Conservation (phyloP, 805 yeast species). For the Schwanniomyces yamadae region DNA sequence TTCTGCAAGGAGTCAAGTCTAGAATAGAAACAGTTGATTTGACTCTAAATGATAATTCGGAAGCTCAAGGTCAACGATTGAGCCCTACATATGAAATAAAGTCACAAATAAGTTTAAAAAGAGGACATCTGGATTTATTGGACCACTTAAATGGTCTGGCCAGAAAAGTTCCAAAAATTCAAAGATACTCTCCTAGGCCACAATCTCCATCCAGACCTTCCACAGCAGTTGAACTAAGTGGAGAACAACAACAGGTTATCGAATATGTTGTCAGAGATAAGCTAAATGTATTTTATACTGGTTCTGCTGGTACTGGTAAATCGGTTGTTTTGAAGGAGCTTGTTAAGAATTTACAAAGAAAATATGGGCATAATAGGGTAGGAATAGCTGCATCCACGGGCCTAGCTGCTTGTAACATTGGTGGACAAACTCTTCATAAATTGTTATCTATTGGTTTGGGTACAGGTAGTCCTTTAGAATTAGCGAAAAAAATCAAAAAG, state of each 20-base stretch:
- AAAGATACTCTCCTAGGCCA: conserved; percentile 4
- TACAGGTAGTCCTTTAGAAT: conserved; percentile 42
- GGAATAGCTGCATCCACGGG: conserved; percentile 97
- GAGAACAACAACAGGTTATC: conserved; percentile 49
- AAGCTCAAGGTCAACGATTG: conserved; percentile 4
- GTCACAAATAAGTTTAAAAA: conserved; percentile 12
- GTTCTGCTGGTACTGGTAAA: conserved; percentile 88
- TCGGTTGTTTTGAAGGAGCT: conserved; percentile 66
- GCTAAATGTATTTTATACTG: conserved; percentile 68
- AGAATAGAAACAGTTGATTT: conserved; percentile 9
- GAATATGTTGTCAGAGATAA: conserved; percentile 50
- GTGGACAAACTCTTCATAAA: conserved; percentile 84
- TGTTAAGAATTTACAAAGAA: conserved; percentile 49
- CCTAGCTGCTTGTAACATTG: conserved; percentile 90
- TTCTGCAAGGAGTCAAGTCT: no score
- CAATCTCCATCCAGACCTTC: conserved; percentile 6
- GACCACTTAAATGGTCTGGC: conserved; percentile 18
- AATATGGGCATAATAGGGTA: conserved; percentile 48
- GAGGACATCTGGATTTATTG: conserved; percentile 20
- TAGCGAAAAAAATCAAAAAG: conserved; percentile 49
- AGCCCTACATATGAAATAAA: conserved; percentile 4
- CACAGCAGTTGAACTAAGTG: conserved; percentile 16
- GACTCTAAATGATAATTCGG: conserved; percentile 7
- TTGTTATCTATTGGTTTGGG: conserved; percentile 88
- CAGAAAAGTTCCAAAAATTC: conserved; percentile 19